These are phyloP conservation scores for Ajuga reptans DNA, from an alignment of 305 asterid genomes.

Conservation along the genomic window DNA sequence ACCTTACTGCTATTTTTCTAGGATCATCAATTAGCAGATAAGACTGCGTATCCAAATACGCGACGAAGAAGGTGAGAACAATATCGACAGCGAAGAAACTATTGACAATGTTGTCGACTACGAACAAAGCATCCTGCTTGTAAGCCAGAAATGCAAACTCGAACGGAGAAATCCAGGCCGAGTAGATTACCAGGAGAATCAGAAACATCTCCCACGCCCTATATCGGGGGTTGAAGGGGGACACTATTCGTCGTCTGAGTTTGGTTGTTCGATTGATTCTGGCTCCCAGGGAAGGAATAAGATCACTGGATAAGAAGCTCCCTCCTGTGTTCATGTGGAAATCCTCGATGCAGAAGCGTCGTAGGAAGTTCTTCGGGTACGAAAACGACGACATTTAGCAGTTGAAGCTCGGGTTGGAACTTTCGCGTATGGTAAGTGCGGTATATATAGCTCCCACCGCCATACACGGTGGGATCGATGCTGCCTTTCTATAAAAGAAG, in stretches of 20 bases:
- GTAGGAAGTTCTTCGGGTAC: constrained; percentile 39
- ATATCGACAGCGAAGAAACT: constrained; percentile 75
- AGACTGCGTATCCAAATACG: constrained; percentile 61
- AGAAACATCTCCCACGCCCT: constrained; percentile 92
- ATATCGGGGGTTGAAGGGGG: constrained; percentile 65
- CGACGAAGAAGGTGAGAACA: constrained; percentile 81
- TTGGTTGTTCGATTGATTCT: constrained; percentile 50
- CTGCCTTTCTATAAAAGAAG: constrained; percentile 26
- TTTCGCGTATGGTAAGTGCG: neutral
- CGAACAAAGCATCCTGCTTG: constrained; percentile 53
- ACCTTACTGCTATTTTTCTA: constrained; percentile 64
- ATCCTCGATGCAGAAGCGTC: constrained; percentile 67
- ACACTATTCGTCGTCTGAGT: constrained; percentile 48
- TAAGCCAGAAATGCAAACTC: constrained; percentile 68
- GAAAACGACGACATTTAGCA: constrained; percentile 39
- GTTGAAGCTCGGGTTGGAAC: neutral
- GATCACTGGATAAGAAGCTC: constrained; percentile 67
- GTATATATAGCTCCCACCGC: constrained; percentile 36
- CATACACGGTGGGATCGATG: constrained; percentile 32
- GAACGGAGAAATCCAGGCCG: constrained; percentile 85
- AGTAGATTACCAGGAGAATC: constrained; percentile 57
- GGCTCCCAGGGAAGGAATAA: constrained; percentile 87
- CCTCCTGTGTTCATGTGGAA: constrained; percentile 33
- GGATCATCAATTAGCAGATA: constrained; percentile 70
- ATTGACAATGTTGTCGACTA: constrained; percentile 67